A percentile compares a stretch with the other conserved stretches of the same genome.
Evolutionary conservation across 2,329 filamentous ascomycete genomes (phyloP).

Genomic region (Atkinsonella hypoxylon): DNA sequence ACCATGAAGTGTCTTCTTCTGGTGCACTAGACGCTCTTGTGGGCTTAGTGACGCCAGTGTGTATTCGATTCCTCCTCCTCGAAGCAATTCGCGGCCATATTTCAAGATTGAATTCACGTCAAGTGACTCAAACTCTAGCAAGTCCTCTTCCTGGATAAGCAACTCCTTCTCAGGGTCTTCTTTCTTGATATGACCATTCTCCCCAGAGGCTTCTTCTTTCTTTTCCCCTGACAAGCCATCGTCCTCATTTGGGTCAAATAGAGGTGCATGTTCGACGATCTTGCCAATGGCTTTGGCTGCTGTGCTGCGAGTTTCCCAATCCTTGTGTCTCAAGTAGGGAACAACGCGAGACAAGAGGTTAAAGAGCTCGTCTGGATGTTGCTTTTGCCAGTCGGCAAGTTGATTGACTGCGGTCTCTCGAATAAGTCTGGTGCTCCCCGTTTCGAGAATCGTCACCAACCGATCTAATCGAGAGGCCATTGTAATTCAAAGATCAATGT

Average conservation of each 20-base stretch:
- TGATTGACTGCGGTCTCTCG: slow-evolving; percentile 95
- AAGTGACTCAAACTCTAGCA: slow-evolving; percentile 61
- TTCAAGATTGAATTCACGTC: slow-evolving; percentile 71
- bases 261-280: slow-evolving; percentile 78
- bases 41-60: slow-evolving; percentile 72
- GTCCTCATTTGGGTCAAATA: slow-evolving; percentile 77
- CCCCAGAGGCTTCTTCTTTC: slow-evolving; percentile 21
- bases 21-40: slow-evolving; percentile 65
- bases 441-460: slow-evolving; percentile 86
- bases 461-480: slow-evolving; percentile 55
- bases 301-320: slow-evolving; percentile 92
- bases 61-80: slow-evolving; percentile 79
- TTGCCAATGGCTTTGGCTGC: slow-evolving; percentile 89
- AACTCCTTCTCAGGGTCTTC: slow-evolving; percentile 44
- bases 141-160: slow-evolving; percentile 39
- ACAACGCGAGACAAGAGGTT: slow-evolving; percentile 87
- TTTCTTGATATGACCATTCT: slow-evolving; percentile 41
- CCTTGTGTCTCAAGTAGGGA: slow-evolving; percentile 89
- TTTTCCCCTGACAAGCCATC: slow-evolving; percentile 40
- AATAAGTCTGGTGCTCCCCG: slow-evolving; percentile 89
- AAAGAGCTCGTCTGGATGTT: slow-evolving; percentile 94
- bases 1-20: slow-evolving; percentile 76
- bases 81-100: slow-evolving; percentile 71
- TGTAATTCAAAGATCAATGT: slow-evolving; percentile 10
- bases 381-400: slow-evolving; percentile 93